A percentile compares a stretch with the other conserved stretches of the same genome.
These are phyloP conservation scores for Penicillium sp. DNA, from an alignment of 2,329 filamentous ascomycete species.

Conservation along the genomic window DNA sequence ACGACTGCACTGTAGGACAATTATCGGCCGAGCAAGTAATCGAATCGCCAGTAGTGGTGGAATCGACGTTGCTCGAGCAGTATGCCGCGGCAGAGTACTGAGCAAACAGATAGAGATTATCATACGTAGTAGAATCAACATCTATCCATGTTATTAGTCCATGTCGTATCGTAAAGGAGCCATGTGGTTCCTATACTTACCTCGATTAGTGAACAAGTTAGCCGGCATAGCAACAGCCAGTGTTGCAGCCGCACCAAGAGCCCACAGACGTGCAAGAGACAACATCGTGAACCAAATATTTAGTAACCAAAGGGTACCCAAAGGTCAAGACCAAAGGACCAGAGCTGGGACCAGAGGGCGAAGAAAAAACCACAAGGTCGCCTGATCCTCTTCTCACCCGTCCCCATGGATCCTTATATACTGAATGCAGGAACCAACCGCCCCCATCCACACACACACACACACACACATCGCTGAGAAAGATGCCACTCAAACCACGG, in stretches of 20 bases:
- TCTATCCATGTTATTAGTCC: conserved; percentile 19
- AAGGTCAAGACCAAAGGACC: too few relatives aligned
- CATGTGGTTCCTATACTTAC: conserved; percentile 15
- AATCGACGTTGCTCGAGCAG: conserved; percentile 48
- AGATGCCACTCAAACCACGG: neutral
- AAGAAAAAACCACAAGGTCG: neutral
- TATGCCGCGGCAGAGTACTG: conserved; percentile 57
- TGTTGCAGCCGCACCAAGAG: conserved; percentile 12
- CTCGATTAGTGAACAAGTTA: conserved; percentile 19
- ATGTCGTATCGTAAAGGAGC: neutral
- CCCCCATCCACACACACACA: neutral
- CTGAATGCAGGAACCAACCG: neutral
- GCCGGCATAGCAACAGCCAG: conserved; percentile 23
- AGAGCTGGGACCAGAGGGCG: neutral
- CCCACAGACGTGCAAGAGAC: conserved; percentile 4
- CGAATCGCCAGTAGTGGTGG: conserved; percentile 39
- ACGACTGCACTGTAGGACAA: conserved; percentile 51
- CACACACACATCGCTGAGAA: neutral
- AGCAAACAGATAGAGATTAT: conserved; percentile 48
- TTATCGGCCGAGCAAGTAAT: conserved; percentile 48
- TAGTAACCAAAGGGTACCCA: neutral
- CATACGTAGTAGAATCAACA: conserved; percentile 43
- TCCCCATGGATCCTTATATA: neutral
- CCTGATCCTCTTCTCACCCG: neutral
- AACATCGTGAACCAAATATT: conserved; percentile 3